Base-by-base conservation (phyloP, 2,329 filamentous ascomycete genomes). In the Ceratocystis papillata region DNA sequence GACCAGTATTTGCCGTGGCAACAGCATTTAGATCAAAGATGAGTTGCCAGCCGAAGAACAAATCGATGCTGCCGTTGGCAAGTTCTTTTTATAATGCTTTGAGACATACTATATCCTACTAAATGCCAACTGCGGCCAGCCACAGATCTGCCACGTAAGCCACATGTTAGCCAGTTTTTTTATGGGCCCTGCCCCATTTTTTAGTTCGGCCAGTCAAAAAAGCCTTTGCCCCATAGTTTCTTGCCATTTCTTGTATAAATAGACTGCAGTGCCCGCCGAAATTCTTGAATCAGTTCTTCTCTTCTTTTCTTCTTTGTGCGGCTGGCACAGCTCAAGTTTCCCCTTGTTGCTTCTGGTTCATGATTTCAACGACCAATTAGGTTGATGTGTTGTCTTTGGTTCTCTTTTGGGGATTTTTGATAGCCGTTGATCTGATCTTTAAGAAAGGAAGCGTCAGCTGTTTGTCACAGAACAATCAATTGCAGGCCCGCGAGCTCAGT, bases 401-500 rank as follows among this genome's bases (percentile, higher is more conserved):
- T 33, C 41, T 44, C 53, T 59, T 17, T 25, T 25, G 57, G 28
- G n/a, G 48, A 10, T 17, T n/a, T 28, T 25, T 33, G 28, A 17
- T 8, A 59, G 28, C 22, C 25, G 17, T 30, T 2, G 17, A 25
- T 10, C 5, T 33, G 53, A 17, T 59, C 53, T 64, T 65, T 63
- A 59, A 46, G 22, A 65, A 67, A 64, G 62, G 67, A 68, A 68
- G 67, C 67, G 67, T 68, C 67, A 65, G 63, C 67, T 68, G 67
- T 64, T 63, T 68, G 67, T 68, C 67, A 68, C 67, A 68, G 67
- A 68, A 65, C 41, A 68, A 68, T 68, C 67, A 68, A 68, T 68
- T 68, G 67, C 67, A 68, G 67, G 67, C 67, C 67, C 67, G 67
- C 67, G 64, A 68, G 67, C 67, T 68, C 67, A 62, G 17, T 68